Evolutionary conservation across 352 stramenopile species (phyloP).

Genomic region (Phytophthora pluvialis): DNA sequence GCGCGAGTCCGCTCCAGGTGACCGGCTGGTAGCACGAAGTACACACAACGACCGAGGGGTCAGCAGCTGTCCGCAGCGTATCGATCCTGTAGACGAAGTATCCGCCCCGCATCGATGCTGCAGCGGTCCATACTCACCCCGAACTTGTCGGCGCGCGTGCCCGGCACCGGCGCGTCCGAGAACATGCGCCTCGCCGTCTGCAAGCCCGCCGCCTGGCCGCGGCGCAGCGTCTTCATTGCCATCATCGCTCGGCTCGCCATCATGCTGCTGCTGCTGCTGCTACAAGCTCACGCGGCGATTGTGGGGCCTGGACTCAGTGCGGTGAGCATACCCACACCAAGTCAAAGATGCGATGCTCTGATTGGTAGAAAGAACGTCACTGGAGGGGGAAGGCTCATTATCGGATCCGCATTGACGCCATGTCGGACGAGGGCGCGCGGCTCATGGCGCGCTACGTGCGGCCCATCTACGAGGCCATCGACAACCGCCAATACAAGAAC

Average conservation of each 20-base stretch:
- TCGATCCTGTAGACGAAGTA: conserved; percentile 13
- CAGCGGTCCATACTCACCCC: conserved; percentile 45
- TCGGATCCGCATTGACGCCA: conserved; percentile 17
- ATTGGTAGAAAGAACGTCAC: too few relatives aligned
- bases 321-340: not conserved
- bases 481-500: conserved; percentile 79
- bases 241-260: conserved; percentile 44
- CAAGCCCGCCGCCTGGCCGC: conserved; percentile 1
- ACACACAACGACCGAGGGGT: not conserved
- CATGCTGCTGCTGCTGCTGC: conserved; percentile 3
- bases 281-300: conserved; percentile 22
- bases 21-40: conserved; percentile 59
- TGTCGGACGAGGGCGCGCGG: conserved; percentile 61
- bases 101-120: not conserved
- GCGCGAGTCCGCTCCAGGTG: conserved; percentile 83
- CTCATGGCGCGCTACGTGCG: conserved; percentile 79
- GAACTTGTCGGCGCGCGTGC: conserved; percentile 63
- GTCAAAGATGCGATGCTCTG: too few relatives aligned
- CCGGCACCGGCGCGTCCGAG: conserved; percentile 31
- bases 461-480: conserved; percentile 89
- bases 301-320: conserved; percentile 14
- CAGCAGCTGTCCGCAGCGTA: conserved; percentile 8
- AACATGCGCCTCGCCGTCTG: conserved; percentile 41
- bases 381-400: conserved; percentile 9
- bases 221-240: conserved; percentile 30